A percentile compares a stretch with the other conserved stretches of the same genome.
Conservation (phyloP, 108 stramenopile genomes). For the Fistulifera solaris region DNA sequence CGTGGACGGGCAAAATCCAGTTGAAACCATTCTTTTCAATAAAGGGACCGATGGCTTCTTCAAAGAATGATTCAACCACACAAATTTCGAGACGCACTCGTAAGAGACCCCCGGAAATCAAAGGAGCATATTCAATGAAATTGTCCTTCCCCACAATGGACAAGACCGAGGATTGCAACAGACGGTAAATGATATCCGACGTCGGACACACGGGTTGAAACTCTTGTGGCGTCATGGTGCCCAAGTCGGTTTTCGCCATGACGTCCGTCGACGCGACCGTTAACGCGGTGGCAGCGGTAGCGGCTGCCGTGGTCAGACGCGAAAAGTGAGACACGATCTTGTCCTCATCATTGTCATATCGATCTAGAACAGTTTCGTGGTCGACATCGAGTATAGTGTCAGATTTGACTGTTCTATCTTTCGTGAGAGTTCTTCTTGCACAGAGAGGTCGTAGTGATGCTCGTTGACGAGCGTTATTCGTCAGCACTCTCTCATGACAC, state of each 20-base stretch:
- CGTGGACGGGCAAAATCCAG: conserved; percentile 87
- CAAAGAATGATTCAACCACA: conserved; percentile 88
- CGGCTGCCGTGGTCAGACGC: background rate
- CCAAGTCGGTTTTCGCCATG: conserved; percentile 12
- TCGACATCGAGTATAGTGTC: too few relatives aligned
- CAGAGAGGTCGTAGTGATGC: too few relatives aligned
- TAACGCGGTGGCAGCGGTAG: background rate
- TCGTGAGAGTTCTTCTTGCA: too few relatives aligned
- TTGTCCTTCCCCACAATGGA: conserved; percentile 75
- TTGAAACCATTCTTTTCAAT: conserved; percentile 74
- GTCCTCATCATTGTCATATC: too few relatives aligned
- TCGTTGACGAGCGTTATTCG: too few relatives aligned
- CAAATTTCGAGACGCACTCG: conserved; percentile 86
- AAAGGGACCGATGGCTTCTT: conserved; percentile 90
- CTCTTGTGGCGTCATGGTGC: conserved; percentile 54
- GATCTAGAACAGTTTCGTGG: too few relatives aligned
- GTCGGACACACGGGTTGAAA: conserved; percentile 85
- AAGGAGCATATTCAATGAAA: conserved; percentile 81
- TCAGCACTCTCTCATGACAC: too few relatives aligned
- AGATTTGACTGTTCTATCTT: too few relatives aligned
- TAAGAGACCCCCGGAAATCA: conserved; percentile 85
- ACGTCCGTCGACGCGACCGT: background rate
- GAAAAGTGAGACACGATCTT: too few relatives aligned
- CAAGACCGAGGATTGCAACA: conserved; percentile 59
- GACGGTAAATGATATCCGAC: conserved; percentile 77